Base-by-base conservation (phyloP, 2,329 filamentous ascomycete genomes). In the Fusarium tanahbumbuense region DNA sequence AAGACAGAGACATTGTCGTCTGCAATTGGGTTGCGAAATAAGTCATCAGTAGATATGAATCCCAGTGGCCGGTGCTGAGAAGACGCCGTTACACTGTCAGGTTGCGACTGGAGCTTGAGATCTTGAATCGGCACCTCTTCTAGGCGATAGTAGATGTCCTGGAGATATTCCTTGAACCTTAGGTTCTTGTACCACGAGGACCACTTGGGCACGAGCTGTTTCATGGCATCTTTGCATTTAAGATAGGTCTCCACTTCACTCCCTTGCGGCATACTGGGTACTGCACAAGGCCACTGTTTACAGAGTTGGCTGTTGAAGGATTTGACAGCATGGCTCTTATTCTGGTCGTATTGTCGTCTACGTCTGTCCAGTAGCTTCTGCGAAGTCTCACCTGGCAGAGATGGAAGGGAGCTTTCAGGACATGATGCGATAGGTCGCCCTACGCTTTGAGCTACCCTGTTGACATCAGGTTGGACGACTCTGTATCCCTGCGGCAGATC, bases 21-120 rank as follows among this genome's bases (percentile, higher is more conserved):
- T 23, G n/a, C 13, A 18, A 30, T 11, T 42, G 9, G 8, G 6
- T 13, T 53, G 6, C 9, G 9, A 28, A 73, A 68, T 2, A 71
- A 20, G 22, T 65, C 56, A 5, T 59, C 47, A 11, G 64, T 40
- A 1, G 70, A 70, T 9, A 72, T 40, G 7, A 64, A 73, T n/a
- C 66, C 54, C 4, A 22, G 9, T 2, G 2, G 10, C 20, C 37
- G 50, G 16, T 8, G 15, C 6, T 4, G 50, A 32, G 16, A 15
- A 4, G 9, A 1, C 4, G 11, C 15, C 8, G 27, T 20, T 2
- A 32, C 27, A 0, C 10, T 44, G 18, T 41, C 44, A 6, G 44
- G 18, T 18, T 18, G 25, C 5, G 28, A 16, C 5, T 44, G 15
- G 6, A 53, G 12, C 3, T 15, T 18, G 0, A 56, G 8, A 22